phyloP scores from a whole-genome alignment of 2,329 filamentous ascomycete species.

The Colletotrichum navitas region DNA sequence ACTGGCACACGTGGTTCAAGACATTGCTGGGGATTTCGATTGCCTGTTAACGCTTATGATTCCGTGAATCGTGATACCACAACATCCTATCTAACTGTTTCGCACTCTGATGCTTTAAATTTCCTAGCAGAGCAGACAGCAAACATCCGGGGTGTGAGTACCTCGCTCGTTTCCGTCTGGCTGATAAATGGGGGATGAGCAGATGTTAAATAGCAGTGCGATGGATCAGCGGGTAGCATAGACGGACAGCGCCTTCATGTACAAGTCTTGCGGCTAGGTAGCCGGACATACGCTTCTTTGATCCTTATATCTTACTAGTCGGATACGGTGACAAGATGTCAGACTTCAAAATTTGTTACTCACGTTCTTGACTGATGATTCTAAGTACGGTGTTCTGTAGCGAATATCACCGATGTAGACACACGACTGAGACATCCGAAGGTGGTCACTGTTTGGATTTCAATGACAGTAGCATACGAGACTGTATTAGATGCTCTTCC shows the following conservation, averaged over 20 bases:
- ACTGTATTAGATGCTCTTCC: neutral
- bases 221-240: neutral
- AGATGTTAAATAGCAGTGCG: neutral
- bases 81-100: conserved; percentile 2
- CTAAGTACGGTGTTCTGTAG: neutral
- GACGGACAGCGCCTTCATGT: neutral
- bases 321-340: neutral
- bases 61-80: neutral
- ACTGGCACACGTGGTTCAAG: neutral
- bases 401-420: conserved; percentile 4
- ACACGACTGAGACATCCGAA: neutral
- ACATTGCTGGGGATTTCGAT: conserved; percentile 10
- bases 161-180: neutral
- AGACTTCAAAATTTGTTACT: neutral
- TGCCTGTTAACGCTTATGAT: neutral
- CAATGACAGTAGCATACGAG: neutral
- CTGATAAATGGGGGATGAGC: neutral
- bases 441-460: neutral
- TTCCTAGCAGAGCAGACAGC: neutral
- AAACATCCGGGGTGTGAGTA: neutral
- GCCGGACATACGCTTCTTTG: neutral
- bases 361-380: neutral
- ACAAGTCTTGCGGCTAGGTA: neutral
- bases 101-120: neutral
- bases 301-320: neutral